phyloP scores from a whole-genome alignment of 352 stramenopile genomes.

The Elongisporangium prolatum region DNA sequence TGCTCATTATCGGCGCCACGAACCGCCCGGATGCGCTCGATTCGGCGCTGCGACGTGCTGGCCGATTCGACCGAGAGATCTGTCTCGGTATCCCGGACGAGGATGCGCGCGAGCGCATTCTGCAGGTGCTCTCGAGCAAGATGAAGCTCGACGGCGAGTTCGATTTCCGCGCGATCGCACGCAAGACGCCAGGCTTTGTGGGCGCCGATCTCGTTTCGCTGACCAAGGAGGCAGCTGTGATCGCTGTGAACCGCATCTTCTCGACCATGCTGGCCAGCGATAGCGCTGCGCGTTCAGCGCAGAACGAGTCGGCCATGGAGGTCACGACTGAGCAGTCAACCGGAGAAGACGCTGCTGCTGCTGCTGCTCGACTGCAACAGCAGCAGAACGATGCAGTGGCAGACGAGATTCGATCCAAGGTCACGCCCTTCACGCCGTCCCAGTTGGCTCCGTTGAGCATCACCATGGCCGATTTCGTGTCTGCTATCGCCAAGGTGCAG shows the following conservation, averaged over 20 bases:
- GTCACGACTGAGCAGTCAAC: constrained; percentile 7
- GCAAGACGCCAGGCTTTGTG: constrained; percentile 95
- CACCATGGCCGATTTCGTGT: constrained; percentile 96
- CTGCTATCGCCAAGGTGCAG: constrained; percentile 95
- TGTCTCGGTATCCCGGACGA: constrained; percentile 96
- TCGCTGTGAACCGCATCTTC: constrained; percentile 98
- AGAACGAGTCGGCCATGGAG: constrained; percentile 8
- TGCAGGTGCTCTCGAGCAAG: constrained; percentile 90
- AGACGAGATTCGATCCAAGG: constrained; percentile 59
- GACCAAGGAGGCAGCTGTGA: constrained; percentile 97
- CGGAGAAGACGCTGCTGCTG: not conserved
- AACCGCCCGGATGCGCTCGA: constrained; percentile 97
- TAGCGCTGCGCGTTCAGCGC: constrained; percentile 1
- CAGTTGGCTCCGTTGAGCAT: constrained; percentile 92
- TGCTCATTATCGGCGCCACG: constrained; percentile 97
- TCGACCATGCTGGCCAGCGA: constrained; percentile 47
- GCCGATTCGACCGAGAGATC: constrained; percentile 99
- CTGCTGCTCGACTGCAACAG: not conserved
- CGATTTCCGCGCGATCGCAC: constrained; percentile 92
- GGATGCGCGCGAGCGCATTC: constrained; percentile 90
- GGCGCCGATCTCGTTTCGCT: constrained; percentile 97
- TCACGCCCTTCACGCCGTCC: constrained; percentile 82
- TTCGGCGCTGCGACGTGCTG: constrained; percentile 92
- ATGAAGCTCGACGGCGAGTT: constrained; percentile 94
- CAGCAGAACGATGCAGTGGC: constrained; percentile 26